Evolutionary conservation across 2,329 filamentous ascomycete genomes (phyloP).

Genomic region (Nothophaeocryptopus gaeumannii): DNA sequence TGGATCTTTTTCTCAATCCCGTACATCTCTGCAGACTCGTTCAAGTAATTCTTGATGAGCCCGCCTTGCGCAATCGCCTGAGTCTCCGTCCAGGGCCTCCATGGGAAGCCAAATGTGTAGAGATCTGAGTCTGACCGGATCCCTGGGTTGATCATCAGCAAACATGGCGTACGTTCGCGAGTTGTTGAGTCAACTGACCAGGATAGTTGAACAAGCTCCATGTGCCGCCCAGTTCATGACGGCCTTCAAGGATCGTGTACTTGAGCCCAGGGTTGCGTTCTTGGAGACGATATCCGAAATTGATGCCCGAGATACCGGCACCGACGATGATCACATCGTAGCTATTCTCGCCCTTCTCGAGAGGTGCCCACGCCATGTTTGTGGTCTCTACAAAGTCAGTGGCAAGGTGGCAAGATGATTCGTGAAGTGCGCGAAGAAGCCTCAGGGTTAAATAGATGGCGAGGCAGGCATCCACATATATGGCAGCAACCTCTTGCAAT

Average conservation of each 20-base stretch:
- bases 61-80: constrained; percentile 47
- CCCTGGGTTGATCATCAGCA: constrained; percentile 32
- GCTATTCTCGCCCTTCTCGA: constrained; percentile 23
- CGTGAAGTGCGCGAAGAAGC: no score
- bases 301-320: constrained; percentile 73
- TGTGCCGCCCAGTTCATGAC: constrained; percentile 67
- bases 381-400: background rate
- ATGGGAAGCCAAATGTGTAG: constrained; percentile 59
- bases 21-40: constrained; percentile 42
- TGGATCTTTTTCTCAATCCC: constrained; percentile 48
- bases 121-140: constrained; percentile 55
- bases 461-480: no score
- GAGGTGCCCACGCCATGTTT: constrained; percentile 25
- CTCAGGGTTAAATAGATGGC: no score
- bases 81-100: constrained; percentile 63
- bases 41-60: constrained; percentile 45
- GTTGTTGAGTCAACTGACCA: constrained; percentile 7
- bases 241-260: constrained; percentile 67
- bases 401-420: no score
- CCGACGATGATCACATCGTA: constrained; percentile 62
- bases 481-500: no score
- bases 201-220: constrained; percentile 78
- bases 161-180: background rate
- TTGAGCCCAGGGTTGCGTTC: constrained; percentile 50
- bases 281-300: constrained; percentile 62